These are phyloP conservation scores for Cutaneotrichosporon sp. DNA, from an alignment of 1,284 basidiomycete genomes.

Conservation along the genomic window DNA sequence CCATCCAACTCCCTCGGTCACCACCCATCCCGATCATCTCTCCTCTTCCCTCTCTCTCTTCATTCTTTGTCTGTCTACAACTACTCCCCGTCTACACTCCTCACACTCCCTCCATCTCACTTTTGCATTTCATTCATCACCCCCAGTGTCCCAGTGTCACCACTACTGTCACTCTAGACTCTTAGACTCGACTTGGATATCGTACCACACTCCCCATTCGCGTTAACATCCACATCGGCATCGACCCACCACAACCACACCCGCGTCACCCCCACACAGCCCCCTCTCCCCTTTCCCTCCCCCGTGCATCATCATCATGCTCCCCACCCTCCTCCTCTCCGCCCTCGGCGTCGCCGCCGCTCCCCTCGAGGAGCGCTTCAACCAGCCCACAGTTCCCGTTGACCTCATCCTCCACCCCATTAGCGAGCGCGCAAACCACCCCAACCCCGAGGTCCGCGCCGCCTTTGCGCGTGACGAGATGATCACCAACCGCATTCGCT, in stretches of 20 bases:
- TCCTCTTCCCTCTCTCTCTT: neutral
- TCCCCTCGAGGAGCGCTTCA: conserved; percentile 6
- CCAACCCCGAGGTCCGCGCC: conserved; percentile 32
- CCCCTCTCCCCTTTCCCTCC: too few relatives aligned
- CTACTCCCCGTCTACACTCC: too few relatives aligned
- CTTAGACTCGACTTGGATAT: too few relatives aligned
- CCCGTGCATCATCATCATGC: neutral
- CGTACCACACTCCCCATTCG: too few relatives aligned
- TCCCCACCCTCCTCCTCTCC: neutral
- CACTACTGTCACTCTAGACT: too few relatives aligned
- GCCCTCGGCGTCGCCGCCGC: neutral
- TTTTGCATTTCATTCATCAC: neutral
- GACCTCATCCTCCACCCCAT: neutral
- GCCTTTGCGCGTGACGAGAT: conserved; percentile 37
- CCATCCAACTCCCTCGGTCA: too few relatives aligned
- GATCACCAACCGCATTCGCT: conserved; percentile 34
- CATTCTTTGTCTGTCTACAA: neutral
- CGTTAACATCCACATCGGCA: too few relatives aligned
- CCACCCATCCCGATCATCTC: neutral
- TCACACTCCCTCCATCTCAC: too few relatives aligned
- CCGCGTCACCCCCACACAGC: too few relatives aligned
- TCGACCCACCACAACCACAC: too few relatives aligned
- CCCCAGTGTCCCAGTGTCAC: too few relatives aligned
- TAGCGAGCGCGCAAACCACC: conserved; percentile 29
- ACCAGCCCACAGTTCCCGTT: conserved; percentile 1